phyloP scores from a whole-genome alignment of 2,329 filamentous ascomycete species.

The Corniculantispora saksenae region DNA sequence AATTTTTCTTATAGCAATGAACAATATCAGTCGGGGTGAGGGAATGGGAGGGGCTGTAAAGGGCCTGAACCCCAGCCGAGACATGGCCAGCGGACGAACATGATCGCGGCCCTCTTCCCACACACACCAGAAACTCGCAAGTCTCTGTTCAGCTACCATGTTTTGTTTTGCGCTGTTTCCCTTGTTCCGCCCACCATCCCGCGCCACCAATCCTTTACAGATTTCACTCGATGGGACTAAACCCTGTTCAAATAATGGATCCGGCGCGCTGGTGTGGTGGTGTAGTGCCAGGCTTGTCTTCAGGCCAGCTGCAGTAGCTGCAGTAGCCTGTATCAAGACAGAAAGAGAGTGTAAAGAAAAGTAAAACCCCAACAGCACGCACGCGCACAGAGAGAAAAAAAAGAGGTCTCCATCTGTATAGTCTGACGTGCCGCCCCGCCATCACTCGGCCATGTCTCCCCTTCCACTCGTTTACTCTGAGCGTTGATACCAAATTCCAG shows the following conservation, averaged over 20 bases:
- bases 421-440: conserved; percentile 12
- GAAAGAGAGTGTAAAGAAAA: background rate
- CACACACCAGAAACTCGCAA: background rate
- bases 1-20: background rate
- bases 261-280: conserved; percentile 10
- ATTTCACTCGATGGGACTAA: conserved; percentile 17
- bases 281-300: conserved; percentile 7
- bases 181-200: background rate
- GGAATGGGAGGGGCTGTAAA: background rate
- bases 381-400: background rate
- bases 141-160: background rate
- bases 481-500: background rate
- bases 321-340: conserved; percentile 6
- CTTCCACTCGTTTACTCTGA: background rate
- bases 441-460: background rate
- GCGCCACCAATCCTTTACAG: conserved; percentile 12
- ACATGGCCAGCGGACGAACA: background rate
- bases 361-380: background rate
- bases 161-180: background rate
- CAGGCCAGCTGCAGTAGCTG: background rate
- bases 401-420: conserved; percentile 8
- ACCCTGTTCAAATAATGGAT: conserved; percentile 17
- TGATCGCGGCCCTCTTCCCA: background rate
- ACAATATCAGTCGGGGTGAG: background rate
- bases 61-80: background rate